phyloP scores from a whole-genome alignment of 306 rosid genomes.

The Vigna nakashimae region DNA sequence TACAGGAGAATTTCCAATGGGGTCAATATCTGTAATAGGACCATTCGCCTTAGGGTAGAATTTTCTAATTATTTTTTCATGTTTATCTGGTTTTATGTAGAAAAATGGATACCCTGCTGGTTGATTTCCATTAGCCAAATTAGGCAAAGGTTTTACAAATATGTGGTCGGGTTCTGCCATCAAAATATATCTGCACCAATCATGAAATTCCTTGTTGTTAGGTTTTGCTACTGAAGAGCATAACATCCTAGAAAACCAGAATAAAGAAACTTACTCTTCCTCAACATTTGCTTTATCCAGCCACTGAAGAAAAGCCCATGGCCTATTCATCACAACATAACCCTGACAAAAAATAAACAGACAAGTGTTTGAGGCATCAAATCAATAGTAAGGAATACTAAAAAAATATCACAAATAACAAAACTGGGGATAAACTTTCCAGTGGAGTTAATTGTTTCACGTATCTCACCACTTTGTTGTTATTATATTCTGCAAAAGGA shows the following conservation, averaged over 20 bases:
- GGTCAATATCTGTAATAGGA: slow-evolving; percentile 74
- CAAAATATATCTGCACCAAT: slow-evolving; percentile 75
- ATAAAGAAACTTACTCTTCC: slow-evolving; percentile 65
- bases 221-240: slow-evolving; percentile 40
- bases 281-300: slow-evolving; percentile 72
- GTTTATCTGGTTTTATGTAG: slow-evolving; percentile 69
- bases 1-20: slow-evolving; percentile 91
- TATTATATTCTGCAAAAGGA: neutral
- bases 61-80: slow-evolving; percentile 71
- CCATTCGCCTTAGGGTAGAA: slow-evolving; percentile 72
- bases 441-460: neutral
- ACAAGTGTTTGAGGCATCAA: neutral
- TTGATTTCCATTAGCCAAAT: slow-evolving; percentile 63
- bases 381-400: neutral
- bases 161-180: slow-evolving; percentile 92
- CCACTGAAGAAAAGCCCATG: slow-evolving; percentile 97
- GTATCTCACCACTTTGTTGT: neutral
- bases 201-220: slow-evolving; percentile 44
- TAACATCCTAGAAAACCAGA: slow-evolving; percentile 14
- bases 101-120: slow-evolving; percentile 82
- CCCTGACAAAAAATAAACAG: slow-evolving; percentile 59
- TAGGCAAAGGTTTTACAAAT: slow-evolving; percentile 75
- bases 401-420: slow-evolving; percentile 5
- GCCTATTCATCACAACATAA: slow-evolving; percentile 81
- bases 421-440: neutral